Base-by-base conservation (phyloP, 768 basidiomycete genomes). In the Suillus brevipes region DNA sequence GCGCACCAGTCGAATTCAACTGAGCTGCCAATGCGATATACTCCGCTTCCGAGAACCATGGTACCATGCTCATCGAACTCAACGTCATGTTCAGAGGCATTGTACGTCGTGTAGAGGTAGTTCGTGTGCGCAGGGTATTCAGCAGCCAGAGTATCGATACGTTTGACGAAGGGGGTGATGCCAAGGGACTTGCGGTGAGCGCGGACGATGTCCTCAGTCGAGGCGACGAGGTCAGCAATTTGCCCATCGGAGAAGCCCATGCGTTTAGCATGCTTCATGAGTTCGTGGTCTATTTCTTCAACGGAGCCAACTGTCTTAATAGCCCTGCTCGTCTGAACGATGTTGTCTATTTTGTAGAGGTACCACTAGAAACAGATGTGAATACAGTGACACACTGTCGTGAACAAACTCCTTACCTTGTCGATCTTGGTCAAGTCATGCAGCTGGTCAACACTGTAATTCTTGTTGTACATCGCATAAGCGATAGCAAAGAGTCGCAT, bases 1-100 rank as follows among this genome's bases (percentile, higher is more conserved):
- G 97, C 97, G 76, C 97, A 99, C 97, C 97, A 99, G 77, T 99
- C 97, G 75, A 99, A 99, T 82, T 99, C 97, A 74, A 99, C 97
- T 68, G 93, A 95, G 77, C 92, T 94, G 55, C 97, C 97, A 70
- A 99, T 99, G 65, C 97, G 90, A 80, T 99, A 99, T 25, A 99
- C 97, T 71, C 97, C 97, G 65, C 91, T 94, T 31, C 97, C 97
- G 28, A 99, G 89, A 28, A 99, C 97, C 94, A 99, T 97, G n/a
- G 95, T 99, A 50, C 97, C 97, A 69, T 97, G 87, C 70, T 99
- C 97, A 72, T 96, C 83, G 74, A 99, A 99, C 25, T 92, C 87
- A 74, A 99, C 90, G 72, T 99, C 97, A 70, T 99, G 97, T 66
- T 90, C 87, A 0, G 94, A 91, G 3, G 95, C 97, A 72, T 99